Evolutionary conservation across 352 stramenopile genomes (phyloP), one percentile per base, ranked within the genome.

Genomic region (Peronospora farinosa): DNA sequence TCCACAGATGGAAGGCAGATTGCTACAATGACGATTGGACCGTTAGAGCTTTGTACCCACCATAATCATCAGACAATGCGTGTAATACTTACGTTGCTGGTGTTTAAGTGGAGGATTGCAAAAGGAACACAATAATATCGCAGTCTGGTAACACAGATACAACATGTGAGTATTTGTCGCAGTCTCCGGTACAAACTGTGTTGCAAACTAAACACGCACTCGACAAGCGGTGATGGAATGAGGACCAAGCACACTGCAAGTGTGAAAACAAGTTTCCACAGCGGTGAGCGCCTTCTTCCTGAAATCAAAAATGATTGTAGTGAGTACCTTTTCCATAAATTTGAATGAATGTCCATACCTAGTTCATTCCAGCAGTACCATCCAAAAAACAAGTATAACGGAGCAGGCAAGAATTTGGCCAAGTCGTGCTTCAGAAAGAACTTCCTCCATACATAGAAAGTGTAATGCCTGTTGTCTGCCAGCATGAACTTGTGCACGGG

Each of bases 381-480:
- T 1, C 71, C 71, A 5, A 68, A 68, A 45, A 77, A 83, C 0
- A 89, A 36, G 32, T 94, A 94, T 8, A 86, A 32, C 25, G 73
- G 57, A 0, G 46, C 48, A 10, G 74, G 78, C 13, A 86, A 48
- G 28, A 85, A 88, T 54, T 90, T 91, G 43, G 73, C 78, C 11
- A 86, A 33, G 0, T 53, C 40, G 38, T 92, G 80, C 37, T 84
- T 85, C 4, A 81, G 64, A 43, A 92, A 94, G 39, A 95, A 84
- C 53, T 88, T 89, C 12, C 77, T 63, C 88, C 88, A 97, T 16
- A 96, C 32, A 64, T 97, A 96, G 50, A 97, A 97, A 7, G 82
- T 94, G 57, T 95, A 96, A 60, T 97, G 87, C 7, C 88, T 81
- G 51, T 97, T 97, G 66, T 97, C 88, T 28, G 84, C 79, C 40